Evolutionary conservation across 495 filamentous ascomycete genomes (phyloP).

Genomic region (Xeromyces bisporus): DNA sequence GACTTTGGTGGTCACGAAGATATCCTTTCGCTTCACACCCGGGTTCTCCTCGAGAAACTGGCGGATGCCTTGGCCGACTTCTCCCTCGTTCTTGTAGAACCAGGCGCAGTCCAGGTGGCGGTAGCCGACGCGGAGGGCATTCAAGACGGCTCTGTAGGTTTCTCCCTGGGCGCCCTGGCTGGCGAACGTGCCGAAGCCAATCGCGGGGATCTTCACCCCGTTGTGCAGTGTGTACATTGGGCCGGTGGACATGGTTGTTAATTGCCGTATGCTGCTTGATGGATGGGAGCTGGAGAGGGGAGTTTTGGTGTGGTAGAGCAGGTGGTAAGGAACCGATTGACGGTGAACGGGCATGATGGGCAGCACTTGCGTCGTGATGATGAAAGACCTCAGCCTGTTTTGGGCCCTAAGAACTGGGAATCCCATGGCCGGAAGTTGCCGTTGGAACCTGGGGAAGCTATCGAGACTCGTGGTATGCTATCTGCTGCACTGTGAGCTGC

Average conservation of each 20-base stretch:
- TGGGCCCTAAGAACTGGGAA: too few species aligned
- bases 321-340: neutral
- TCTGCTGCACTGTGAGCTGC: too few species aligned
- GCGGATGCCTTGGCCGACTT: constrained; percentile 60
- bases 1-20: constrained; percentile 73
- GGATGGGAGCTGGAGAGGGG: too few species aligned
- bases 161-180: constrained; percentile 44
- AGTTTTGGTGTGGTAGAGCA: too few species aligned
- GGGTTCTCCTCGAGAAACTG: constrained; percentile 42
- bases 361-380: too few species aligned
- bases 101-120: constrained; percentile 74
- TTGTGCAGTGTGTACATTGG: constrained; percentile 60
- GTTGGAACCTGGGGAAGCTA: too few species aligned
- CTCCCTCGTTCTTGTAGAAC: constrained; percentile 71
- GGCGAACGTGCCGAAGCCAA: constrained; percentile 75
- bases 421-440: too few species aligned
- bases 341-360: too few species aligned
- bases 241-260: constrained; percentile 23
- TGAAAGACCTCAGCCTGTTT: too few species aligned
- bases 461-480: too few species aligned
- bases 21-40: constrained; percentile 50
- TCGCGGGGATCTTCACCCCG: constrained; percentile 56
- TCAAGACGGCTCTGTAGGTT: constrained; percentile 44
- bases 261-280: neutral
- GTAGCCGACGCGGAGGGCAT: constrained; percentile 57